Evolutionary conservation across 768 basidiomycete species (phyloP).

Genomic region (Leucosporidium creatinivorum): DNA sequence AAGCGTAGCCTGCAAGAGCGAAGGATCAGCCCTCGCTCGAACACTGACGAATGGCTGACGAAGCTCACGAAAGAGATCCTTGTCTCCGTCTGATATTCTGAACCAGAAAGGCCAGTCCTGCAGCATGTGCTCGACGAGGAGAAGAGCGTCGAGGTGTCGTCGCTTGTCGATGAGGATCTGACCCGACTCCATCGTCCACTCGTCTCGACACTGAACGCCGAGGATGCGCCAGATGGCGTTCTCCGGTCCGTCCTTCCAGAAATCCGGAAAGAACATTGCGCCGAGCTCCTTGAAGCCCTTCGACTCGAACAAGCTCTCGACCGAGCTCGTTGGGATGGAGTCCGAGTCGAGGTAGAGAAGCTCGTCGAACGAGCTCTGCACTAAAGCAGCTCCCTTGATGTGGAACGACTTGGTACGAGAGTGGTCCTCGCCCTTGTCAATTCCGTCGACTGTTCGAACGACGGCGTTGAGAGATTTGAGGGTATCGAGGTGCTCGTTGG

Average conservation of each 20-base stretch:
- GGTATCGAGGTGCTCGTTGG: conserved; percentile 15
- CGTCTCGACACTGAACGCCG: conserved; percentile 46
- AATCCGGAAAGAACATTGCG: conserved; percentile 42
- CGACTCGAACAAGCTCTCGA: conserved; percentile 43
- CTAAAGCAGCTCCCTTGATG: conserved; percentile 41
- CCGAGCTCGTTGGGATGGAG: conserved; percentile 41
- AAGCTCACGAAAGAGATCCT: conserved; percentile 41
- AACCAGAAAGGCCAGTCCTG: conserved; percentile 44
- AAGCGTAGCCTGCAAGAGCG: conserved; percentile 39
- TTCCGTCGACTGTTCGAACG: conserved; percentile 37
- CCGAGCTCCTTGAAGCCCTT: conserved; percentile 44
- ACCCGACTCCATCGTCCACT: conserved; percentile 48
- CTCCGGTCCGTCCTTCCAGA: conserved; percentile 44
- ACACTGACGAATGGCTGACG: too few species aligned
- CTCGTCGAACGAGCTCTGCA: conserved; percentile 40
- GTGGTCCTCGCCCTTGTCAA: conserved; percentile 36
- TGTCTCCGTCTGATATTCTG: conserved; percentile 46
- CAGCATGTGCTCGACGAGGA: conserved; percentile 41
- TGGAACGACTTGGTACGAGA: conserved; percentile 42
- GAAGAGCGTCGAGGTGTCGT: conserved; percentile 43
- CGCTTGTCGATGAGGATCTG: conserved; percentile 47
- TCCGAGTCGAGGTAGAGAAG: conserved; percentile 44
- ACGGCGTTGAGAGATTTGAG: conserved; percentile 23
- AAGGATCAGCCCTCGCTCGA: too few species aligned
- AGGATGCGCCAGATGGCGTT: conserved; percentile 44